Evolutionary conservation across 2,329 filamentous ascomycete genomes (phyloP).

Genomic region (Pseudogymnoascus sp.): DNA sequence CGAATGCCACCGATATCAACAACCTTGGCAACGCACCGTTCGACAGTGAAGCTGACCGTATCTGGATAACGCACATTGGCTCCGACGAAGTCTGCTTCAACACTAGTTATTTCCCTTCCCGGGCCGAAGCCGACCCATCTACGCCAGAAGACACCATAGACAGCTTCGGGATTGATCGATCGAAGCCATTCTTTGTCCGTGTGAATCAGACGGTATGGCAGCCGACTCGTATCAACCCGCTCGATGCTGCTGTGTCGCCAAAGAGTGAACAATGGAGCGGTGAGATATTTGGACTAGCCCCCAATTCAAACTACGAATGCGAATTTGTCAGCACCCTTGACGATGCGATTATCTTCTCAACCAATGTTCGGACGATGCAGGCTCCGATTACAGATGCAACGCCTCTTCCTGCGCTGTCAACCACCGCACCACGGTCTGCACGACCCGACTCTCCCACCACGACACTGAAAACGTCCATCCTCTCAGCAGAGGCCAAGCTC

Average conservation of each 20-base stretch:
- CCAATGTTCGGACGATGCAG: constrained; percentile 46
- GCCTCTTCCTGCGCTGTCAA: constrained; percentile 17
- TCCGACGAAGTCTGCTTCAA: constrained; percentile 71
- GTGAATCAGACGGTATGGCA: constrained; percentile 76
- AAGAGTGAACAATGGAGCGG: constrained; percentile 58
- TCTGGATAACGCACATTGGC: constrained; percentile 75
- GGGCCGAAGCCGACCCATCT: constrained; percentile 24
- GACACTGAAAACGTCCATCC: constrained; percentile 68
- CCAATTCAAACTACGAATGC: constrained; percentile 67
- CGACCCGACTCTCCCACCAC: constrained; percentile 69
- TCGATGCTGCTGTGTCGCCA: constrained; percentile 26
- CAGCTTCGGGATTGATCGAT: constrained; percentile 48
- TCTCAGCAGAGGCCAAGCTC: constrained; percentile 61
- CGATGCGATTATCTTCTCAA: constrained; percentile 59
- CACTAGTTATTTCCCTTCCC: constrained; percentile 52
- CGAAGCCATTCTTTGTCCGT: constrained; percentile 70
- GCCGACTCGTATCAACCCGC: constrained; percentile 59
- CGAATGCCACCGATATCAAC: constrained; percentile 68
- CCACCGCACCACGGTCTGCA: constrained; percentile 49
- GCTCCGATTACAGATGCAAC: constrained; percentile 23
- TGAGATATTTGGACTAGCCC: constrained; percentile 59
- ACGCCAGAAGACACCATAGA: constrained; percentile 19
- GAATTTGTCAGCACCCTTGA: constrained; percentile 66
- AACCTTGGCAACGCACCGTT: constrained; percentile 70
- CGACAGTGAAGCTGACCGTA: constrained; percentile 59